Conservation (phyloP, 331 rosid genomes). For the Quercus phellos region DNA sequence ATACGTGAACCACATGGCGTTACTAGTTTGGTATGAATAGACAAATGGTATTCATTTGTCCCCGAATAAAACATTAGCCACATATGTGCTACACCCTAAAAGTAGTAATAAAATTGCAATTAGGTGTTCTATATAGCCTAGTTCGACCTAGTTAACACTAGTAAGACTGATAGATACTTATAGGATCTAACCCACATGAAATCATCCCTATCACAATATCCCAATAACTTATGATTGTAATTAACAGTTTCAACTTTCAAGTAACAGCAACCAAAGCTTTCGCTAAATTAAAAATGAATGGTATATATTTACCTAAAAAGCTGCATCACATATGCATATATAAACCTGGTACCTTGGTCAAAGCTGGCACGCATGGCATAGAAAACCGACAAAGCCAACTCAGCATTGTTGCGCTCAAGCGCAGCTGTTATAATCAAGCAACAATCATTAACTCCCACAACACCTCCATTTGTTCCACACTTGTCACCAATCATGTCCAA, state of each 20-base stretch:
- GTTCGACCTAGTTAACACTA: too few species aligned
- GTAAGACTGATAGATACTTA: too few species aligned
- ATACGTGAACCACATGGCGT: too few species aligned
- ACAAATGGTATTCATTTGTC: too few species aligned
- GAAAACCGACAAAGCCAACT: slow-evolving; percentile 73
- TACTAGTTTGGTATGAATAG: too few species aligned
- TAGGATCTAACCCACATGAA: too few species aligned
- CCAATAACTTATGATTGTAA: not conserved
- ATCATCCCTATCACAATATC: not conserved
- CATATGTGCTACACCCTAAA: too few species aligned
- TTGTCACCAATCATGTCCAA: slow-evolving; percentile 44
- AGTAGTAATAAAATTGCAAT: too few species aligned
- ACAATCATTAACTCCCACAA: slow-evolving; percentile 50
- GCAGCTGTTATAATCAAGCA: slow-evolving; percentile 61
- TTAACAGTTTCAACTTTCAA: not conserved
- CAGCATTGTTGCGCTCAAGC: slow-evolving; percentile 57
- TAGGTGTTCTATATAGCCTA: too few species aligned
- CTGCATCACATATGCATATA: not conserved
- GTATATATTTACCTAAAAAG: not conserved
- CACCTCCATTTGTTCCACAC: slow-evolving; percentile 33
- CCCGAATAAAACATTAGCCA: not conserved
- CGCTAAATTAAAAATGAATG: not conserved
- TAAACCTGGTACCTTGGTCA: slow-evolving; percentile 37
- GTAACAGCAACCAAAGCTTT: not conserved
- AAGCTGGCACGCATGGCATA: slow-evolving; percentile 77